Conservation (phyloP, 305 asterid genomes). For the Withania somnifera region DNA sequence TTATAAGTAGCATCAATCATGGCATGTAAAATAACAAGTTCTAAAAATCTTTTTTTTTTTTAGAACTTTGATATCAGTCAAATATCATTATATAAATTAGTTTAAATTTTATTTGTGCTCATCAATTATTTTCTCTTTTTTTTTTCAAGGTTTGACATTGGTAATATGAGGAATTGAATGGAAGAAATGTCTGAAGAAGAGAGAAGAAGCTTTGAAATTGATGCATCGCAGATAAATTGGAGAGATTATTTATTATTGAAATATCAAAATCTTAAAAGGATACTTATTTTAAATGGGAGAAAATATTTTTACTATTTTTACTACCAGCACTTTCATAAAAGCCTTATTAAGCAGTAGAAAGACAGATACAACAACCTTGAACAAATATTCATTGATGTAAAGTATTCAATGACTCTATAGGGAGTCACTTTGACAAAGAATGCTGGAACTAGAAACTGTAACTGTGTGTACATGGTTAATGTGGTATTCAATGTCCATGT, state of each 20-base stretch:
- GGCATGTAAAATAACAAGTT: background rate
- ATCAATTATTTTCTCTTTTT: background rate
- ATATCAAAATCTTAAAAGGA: background rate
- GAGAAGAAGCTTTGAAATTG: background rate
- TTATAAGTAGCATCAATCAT: background rate
- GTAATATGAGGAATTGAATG: background rate
- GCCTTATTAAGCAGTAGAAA: background rate
- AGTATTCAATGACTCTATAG: too few species aligned
- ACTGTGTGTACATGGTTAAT: background rate
- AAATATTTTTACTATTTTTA: background rate
- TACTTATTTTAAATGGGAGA: background rate
- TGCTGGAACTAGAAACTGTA: background rate
- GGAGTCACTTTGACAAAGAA: background rate
- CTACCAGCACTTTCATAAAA: background rate
- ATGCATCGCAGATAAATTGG: background rate
- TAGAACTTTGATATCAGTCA: background rate
- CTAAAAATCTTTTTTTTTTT: background rate
- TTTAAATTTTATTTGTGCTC: background rate
- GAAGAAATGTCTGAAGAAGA: constrained; percentile 1
- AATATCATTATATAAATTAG: background rate
- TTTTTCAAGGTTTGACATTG: background rate
- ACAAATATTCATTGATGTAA: too few species aligned
- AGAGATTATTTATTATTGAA: background rate
- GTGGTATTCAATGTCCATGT: background rate
- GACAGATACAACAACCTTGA: background rate